Percentiles rank a stretch among this genome's conserved stretches.
Evolutionary conservation across 805 yeast species (phyloP).

Genomic region (Tetrapisispora arboricola): DNA sequence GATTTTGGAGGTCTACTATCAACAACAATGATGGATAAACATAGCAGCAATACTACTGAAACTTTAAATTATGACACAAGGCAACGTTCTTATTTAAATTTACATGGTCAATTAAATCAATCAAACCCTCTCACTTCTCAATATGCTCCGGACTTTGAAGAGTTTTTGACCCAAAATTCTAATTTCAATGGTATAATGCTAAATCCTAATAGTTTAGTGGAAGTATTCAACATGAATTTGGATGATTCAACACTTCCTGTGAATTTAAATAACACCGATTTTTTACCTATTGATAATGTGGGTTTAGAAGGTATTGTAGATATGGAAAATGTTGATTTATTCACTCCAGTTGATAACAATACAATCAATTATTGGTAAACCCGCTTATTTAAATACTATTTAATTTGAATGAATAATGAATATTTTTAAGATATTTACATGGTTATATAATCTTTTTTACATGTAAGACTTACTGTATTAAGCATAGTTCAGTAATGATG

Average conservation of each 20-base stretch:
- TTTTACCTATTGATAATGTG: conserved; percentile 19
- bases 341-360: background rate
- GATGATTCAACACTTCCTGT: conserved; percentile 9
- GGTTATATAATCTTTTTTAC: no score
- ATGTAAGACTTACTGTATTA: no score
- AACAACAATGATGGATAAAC: no score
- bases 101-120: background rate
- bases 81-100: background rate
- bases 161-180: conserved; percentile 24
- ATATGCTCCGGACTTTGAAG: conserved; percentile 22
- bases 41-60: no score
- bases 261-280: conserved; percentile 13
- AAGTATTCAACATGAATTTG: conserved; percentile 12
- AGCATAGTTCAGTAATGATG: no score
- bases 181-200: conserved; percentile 24
- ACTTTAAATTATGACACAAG: no score
- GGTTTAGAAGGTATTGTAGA: conserved; percentile 18
- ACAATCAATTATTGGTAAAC: background rate
- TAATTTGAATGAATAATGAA: no score
- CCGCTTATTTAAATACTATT: no score
- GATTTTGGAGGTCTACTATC: background rate
- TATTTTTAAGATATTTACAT: no score
- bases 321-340: conserved; percentile 11
- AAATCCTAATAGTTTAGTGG: conserved; percentile 24
- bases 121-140: background rate